These are phyloP conservation scores for Cystobasidiaceae sp. DNA, from an alignment of 1,284 basidiomycete species.

Conservation along the genomic window DNA sequence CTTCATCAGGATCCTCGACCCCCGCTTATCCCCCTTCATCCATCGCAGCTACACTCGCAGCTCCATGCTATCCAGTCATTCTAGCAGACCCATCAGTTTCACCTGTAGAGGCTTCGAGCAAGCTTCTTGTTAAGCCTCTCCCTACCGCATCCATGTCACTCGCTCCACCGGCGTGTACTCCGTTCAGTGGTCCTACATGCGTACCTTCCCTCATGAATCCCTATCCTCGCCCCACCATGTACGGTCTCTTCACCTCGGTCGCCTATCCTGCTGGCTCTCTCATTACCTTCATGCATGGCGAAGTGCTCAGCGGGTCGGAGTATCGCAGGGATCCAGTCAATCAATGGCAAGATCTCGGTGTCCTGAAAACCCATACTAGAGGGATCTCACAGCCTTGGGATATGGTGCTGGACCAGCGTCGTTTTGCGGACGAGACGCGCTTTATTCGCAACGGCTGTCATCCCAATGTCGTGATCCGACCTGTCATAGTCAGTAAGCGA, in stretches of 20 bases:
- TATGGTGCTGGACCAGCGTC: slow-evolving; percentile 72
- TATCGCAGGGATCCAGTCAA: slow-evolving; percentile 52
- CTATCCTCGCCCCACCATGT: slow-evolving; percentile 47
- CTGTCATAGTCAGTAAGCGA: slow-evolving; percentile 58
- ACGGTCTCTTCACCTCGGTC: slow-evolving; percentile 48
- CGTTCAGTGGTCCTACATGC: slow-evolving; percentile 56
- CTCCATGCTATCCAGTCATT: slow-evolving; percentile 27
- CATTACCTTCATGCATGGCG: slow-evolving; percentile 46
- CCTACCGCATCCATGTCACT: slow-evolving; percentile 53
- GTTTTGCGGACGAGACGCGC: slow-evolving; percentile 67
- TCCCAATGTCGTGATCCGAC: slow-evolving; percentile 80
- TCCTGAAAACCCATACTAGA: slow-evolving; percentile 65
- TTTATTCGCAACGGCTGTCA: slow-evolving; percentile 80
- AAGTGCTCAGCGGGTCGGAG: slow-evolving; percentile 44
- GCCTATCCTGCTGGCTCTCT: slow-evolving; percentile 47
- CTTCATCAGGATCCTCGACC: slow-evolving; percentile 30
- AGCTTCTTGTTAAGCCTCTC: slow-evolving; percentile 31
- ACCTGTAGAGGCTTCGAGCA: slow-evolving; percentile 1
- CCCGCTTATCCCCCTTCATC: slow-evolving; percentile 27
- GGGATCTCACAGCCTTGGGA: slow-evolving; percentile 73
- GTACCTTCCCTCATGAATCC: slow-evolving; percentile 38
- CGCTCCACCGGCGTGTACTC: slow-evolving; percentile 59
- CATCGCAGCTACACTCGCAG: slow-evolving; percentile 27
- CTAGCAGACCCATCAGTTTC: slow-evolving; percentile 32
- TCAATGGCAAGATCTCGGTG: slow-evolving; percentile 53